Base-by-base conservation (phyloP, 2,329 filamentous ascomycete species). In the Phyllachora maydis region DNA sequence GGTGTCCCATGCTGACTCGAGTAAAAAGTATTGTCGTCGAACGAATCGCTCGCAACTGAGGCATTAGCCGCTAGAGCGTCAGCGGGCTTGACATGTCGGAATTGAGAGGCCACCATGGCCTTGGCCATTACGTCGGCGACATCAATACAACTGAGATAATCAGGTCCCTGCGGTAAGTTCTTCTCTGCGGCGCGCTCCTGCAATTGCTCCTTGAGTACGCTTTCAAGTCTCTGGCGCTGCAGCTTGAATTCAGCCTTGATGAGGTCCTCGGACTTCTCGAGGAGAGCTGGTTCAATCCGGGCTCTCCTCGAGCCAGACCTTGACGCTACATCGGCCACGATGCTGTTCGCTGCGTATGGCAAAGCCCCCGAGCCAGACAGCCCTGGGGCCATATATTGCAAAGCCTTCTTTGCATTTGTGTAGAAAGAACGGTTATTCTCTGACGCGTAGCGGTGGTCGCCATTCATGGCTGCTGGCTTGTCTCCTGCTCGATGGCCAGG, bases 21-120 rank as follows among this genome's bases (percentile, higher is more conserved):
- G 56, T 95, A 93, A 49, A 91, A 91, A 19, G 82, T 88, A 42
- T 90, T 82, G 45, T 90, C 75, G 50, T 93, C 82, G 52, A 82
- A 78, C 17, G 79, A 88, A 46, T 85, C 78, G 60, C 61, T 76
- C 41, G 64, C 50, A 34, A 51, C 60, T 45, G 68, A 67, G 40
- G 56, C 57, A 47, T 71, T 60, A 56, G 54, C 48, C 49, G 43
- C 49, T 46, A 48, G 57, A 35, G 56, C 56, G 52, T 65, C 63
- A 56, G 56, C 54, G 43, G 58, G 48, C 37, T 64, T 49, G 32
- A 59, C 54, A 40, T 65, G 59, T 38, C 73, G 64, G 35, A 71
- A 57, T 45, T 72, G 68, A 41, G 81, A 77, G 35, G 79, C 54
- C 32, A 68, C 61, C 42, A 74, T 55, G 22, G 74, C 76, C 45